Evolutionary conservation across 208 protist species (phyloP).

Genomic region (Trypanosomatidae sp.): DNA sequence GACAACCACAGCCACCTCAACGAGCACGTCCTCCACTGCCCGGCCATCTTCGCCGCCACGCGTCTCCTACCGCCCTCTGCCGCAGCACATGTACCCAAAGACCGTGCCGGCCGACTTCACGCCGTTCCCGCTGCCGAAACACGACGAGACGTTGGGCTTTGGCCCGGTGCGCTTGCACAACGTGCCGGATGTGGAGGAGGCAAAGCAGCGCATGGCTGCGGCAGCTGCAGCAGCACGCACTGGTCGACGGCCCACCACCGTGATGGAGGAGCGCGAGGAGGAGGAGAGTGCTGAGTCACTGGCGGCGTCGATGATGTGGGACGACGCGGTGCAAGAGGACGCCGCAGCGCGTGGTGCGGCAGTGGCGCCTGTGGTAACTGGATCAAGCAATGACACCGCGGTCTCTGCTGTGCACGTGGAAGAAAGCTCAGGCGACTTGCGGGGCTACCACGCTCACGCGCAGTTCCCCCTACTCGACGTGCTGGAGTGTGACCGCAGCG

Average conservation of each 20-base stretch:
- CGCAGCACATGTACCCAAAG: conserved; percentile 78
- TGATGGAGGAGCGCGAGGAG: no score
- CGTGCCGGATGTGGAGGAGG: conserved; percentile 75
- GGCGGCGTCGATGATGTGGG: conserved; percentile 8
- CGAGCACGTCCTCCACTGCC: not conserved
- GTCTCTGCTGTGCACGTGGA: no score
- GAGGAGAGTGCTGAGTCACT: not conserved
- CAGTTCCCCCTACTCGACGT: conserved; percentile 74
- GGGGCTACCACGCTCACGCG: conserved; percentile 52
- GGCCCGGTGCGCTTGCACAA: conserved; percentile 75
- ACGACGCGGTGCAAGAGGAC: no score
- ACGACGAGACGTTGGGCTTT: conserved; percentile 76
- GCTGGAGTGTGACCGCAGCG: conserved; percentile 64
- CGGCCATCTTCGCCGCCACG: not conserved
- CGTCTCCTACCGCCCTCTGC: conserved; percentile 32
- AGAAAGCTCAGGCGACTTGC: no score
- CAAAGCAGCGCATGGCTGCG: conserved; percentile 31
- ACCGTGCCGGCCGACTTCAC: conserved; percentile 57
- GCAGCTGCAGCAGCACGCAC: not conserved
- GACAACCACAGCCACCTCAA: no score
- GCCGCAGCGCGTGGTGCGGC: no score
- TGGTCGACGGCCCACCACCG: no score
- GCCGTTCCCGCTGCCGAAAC: conserved; percentile 83
- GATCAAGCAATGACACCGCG: no score
- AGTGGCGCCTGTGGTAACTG: no score